A percentile compares a stretch with the other conserved stretches of the same genome.
These are phyloP conservation scores for Neophaeococcomyces mojaviensis DNA, from an alignment of 2,329 filamentous ascomycete species.

Conservation along the genomic window DNA sequence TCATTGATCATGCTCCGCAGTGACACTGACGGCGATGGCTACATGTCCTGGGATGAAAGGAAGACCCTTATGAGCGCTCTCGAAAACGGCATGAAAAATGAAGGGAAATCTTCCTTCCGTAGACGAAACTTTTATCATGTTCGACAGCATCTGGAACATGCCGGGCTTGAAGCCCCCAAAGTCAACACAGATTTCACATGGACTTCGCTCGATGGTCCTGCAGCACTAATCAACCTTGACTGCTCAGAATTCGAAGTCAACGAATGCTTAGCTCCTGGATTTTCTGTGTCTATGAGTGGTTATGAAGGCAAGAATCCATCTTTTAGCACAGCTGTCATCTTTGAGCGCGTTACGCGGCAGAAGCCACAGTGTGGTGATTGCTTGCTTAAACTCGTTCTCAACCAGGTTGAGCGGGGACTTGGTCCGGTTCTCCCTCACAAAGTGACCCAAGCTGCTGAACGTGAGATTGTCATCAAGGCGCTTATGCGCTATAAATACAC, in stretches of 20 bases:
- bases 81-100: conserved; percentile 12
- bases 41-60: conserved; percentile 15
- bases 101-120: conserved; percentile 12
- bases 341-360: conserved; percentile 13
- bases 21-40: conserved; percentile 14
- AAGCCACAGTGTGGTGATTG: conserved; percentile 17
- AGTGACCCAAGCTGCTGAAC: conserved; percentile 9
- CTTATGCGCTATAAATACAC: conserved; percentile 15
- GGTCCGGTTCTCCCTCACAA: conserved; percentile 12
- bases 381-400: conserved; percentile 14
- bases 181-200: conserved; percentile 16
- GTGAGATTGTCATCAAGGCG: conserved; percentile 16
- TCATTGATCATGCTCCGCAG: conserved; percentile 17
- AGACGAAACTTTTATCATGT: conserved; percentile 17
- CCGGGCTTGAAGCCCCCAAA: conserved; percentile 13
- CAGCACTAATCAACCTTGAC: conserved; percentile 12
- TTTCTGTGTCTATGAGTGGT: conserved; percentile 12
- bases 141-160: conserved; percentile 11
- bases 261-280: conserved; percentile 15
- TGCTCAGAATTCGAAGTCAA: conserved; percentile 16
- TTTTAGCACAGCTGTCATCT: conserved; percentile 12
- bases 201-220: conserved; percentile 17
- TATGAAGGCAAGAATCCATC: conserved; percentile 11
- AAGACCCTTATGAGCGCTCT: conserved; percentile 13
- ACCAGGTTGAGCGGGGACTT: conserved; percentile 12